Percentiles rank a stretch among this genome's conserved stretches.
These are phyloP conservation scores for Podospora bellae-mahoneyi DNA, from an alignment of 495 filamentous ascomycete species.

Conservation along the genomic window DNA sequence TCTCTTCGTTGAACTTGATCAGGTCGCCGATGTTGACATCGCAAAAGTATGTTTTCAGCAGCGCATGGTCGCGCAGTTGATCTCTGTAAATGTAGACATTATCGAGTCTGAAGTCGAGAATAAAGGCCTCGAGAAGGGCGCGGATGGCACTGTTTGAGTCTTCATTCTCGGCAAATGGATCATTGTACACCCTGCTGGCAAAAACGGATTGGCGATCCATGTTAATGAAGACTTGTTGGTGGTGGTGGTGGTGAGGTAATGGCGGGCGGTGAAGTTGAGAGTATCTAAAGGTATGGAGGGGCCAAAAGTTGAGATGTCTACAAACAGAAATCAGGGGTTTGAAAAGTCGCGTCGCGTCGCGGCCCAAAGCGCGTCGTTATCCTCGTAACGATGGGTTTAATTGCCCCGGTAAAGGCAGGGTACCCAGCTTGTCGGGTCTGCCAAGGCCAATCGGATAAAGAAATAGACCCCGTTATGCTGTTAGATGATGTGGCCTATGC, in stretches of 20 bases:
- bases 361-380: constrained; percentile 5
- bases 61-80: constrained; percentile 90
- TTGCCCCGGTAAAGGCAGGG: too few species aligned
- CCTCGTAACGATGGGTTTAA: too few species aligned
- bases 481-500: not conserved
- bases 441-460: constrained; percentile 1
- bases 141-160: constrained; percentile 56
- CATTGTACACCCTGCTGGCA: constrained; percentile 52
- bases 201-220: constrained; percentile 92
- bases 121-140: constrained; percentile 71
- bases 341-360: constrained; percentile 28
- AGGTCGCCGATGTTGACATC: constrained; percentile 96
- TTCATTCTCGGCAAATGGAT: constrained; percentile 51
- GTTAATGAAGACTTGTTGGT: constrained; percentile 8
- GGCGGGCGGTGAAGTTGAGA: constrained; percentile 1
- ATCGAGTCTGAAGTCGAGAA: constrained; percentile 92
- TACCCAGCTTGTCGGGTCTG: too few species aligned
- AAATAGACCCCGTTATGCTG: not conserved
- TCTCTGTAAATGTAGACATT: constrained; percentile 97
- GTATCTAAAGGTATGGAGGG: not conserved
- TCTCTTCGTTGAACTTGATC: constrained; percentile 93
- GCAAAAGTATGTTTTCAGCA: constrained; percentile 93
- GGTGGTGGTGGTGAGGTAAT: constrained; percentile 22
- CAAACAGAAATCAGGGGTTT: constrained; percentile 10
- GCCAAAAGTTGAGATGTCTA: not conserved